Evolutionary conservation across 352 stramenopile genomes (phyloP).

Genomic region (Globisporangium yorkense): DNA sequence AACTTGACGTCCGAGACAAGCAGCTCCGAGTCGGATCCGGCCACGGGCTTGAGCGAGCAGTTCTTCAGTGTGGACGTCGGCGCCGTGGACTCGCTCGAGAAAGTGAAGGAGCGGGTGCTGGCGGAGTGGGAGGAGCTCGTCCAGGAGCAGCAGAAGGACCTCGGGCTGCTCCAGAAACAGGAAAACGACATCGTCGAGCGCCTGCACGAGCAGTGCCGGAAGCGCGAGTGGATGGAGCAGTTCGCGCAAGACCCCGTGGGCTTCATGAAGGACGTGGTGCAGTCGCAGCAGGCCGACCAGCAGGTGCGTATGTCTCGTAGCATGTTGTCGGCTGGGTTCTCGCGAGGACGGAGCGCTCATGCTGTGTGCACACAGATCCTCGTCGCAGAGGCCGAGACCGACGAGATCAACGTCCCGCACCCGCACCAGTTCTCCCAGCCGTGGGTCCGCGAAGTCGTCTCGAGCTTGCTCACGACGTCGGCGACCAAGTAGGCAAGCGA

Average conservation of each 20-base stretch:
- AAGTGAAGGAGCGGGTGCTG: conserved; percentile 24
- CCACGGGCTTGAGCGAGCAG: conserved; percentile 36
- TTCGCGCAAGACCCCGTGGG: conserved; percentile 59
- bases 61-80: conserved; percentile 59
- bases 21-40: conserved; percentile 13
- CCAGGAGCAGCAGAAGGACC: conserved; percentile 60
- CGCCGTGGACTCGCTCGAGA: conserved; percentile 44
- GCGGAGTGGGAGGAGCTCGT: conserved; percentile 57
- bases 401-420: conserved; percentile 54
- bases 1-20: conserved; percentile 21
- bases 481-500: neutral
- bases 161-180: conserved; percentile 50
- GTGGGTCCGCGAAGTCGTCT: conserved; percentile 57
- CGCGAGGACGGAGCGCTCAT: neutral
- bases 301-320: conserved; percentile 22
- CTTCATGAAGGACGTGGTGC: conserved; percentile 52
- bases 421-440: conserved; percentile 63
- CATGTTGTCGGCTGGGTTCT: neutral
- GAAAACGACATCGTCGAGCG: conserved; percentile 46
- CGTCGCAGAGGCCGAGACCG: conserved; percentile 44
- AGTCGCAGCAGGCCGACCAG: conserved; percentile 55
- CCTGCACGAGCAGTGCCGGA: conserved; percentile 37
- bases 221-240: conserved; percentile 67
- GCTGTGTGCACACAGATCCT: conserved; percentile 28
- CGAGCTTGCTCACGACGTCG: conserved; percentile 22